These are phyloP conservation scores for Hygrophorus pudorinus DNA, from an alignment of 768 basidiomycete species.

Conservation along the genomic window DNA sequence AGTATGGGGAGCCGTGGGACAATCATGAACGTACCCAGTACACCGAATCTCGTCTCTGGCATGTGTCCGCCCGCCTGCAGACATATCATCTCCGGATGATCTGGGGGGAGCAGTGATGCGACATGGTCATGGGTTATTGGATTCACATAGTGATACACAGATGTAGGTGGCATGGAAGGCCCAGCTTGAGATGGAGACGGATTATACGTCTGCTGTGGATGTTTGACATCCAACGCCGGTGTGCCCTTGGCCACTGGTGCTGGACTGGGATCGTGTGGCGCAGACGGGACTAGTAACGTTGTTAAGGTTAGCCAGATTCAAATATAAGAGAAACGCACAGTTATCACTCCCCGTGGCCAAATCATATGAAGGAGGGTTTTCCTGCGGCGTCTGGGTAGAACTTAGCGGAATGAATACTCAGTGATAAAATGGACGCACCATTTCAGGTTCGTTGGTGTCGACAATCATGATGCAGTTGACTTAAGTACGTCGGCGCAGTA, in stretches of 20 bases:
- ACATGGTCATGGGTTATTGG: slow-evolving; percentile 47
- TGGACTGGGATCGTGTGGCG: no score
- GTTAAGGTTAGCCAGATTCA: no score
- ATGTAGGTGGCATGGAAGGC: slow-evolving; percentile 30
- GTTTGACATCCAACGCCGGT: not conserved
- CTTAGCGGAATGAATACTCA: slow-evolving; percentile 5
- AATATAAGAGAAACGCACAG: no score
- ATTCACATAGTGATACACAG: slow-evolving; percentile 61
- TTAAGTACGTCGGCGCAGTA: no score
- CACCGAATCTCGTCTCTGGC: slow-evolving; percentile 51
- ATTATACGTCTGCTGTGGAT: not conserved
- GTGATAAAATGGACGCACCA: no score
- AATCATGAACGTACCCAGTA: slow-evolving; percentile 44
- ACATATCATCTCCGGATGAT: slow-evolving; percentile 79
- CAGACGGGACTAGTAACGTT: no score
- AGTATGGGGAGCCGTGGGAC: slow-evolving; percentile 2
- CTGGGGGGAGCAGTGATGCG: slow-evolving; percentile 59
- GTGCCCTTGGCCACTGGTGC: not conserved
- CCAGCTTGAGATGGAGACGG: not conserved
- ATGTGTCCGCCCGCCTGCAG: slow-evolving; percentile 69
- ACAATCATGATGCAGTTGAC: slow-evolving; percentile 1
- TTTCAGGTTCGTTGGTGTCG: slow-evolving; percentile 1
- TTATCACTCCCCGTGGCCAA: slow-evolving; percentile 15
- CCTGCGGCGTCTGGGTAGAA: slow-evolving; percentile 16
- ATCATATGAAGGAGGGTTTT: slow-evolving; percentile 46